These are phyloP conservation scores for Fusarium praegraminearum DNA, from an alignment of 2,329 filamentous ascomycete species.

Conservation along the genomic window DNA sequence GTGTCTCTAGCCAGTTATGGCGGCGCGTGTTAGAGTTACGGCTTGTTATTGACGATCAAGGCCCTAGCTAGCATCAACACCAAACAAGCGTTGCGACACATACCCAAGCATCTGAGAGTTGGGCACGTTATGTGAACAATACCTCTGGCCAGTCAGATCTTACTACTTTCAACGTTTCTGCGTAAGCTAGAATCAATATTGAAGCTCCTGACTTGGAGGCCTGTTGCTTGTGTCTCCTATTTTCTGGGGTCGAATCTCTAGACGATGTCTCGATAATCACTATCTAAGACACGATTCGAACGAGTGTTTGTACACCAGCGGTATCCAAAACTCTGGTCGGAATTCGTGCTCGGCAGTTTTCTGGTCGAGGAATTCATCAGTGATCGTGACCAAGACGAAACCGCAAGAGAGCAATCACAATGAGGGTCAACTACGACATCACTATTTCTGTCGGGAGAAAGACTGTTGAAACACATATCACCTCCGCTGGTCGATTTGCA, in stretches of 20 bases:
- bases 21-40: constrained; percentile 33
- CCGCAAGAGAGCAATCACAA: not conserved
- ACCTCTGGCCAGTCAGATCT: constrained; percentile 27
- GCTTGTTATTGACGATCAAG: constrained; percentile 41
- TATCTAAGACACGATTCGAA: not conserved
- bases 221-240: constrained; percentile 1
- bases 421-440: not conserved
- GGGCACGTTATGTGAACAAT: constrained; percentile 10
- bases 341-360: not conserved
- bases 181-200: constrained; percentile 3
- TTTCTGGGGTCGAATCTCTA: constrained; percentile 2
- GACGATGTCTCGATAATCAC: not conserved
- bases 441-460: not conserved
- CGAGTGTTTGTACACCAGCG: not conserved
- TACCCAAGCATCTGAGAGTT: not conserved
- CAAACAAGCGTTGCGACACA: constrained; percentile 4
- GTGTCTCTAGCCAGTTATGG: constrained; percentile 31
- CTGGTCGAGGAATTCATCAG: not conserved
- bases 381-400: not conserved
- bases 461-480: not conserved
- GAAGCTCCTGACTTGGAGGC: not conserved
- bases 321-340: not conserved
- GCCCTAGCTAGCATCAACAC: constrained; percentile 12
- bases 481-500: not conserved
- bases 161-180: constrained; percentile 27